Evolutionary conservation across 169 alveolate genomes (phyloP).

Genomic region (Plasmodium gonderi): DNA sequence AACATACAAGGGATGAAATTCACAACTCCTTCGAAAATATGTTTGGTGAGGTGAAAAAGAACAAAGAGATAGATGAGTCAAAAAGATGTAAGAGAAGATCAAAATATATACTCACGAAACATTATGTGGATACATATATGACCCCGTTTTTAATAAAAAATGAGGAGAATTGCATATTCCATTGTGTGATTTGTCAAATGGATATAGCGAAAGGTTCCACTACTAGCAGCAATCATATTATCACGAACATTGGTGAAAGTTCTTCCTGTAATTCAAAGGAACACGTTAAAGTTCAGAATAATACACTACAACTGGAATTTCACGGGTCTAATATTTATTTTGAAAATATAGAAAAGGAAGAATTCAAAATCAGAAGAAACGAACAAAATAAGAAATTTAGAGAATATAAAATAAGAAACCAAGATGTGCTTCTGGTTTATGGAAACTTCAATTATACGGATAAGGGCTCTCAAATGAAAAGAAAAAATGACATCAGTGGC

Average conservation of each 20-base stretch:
- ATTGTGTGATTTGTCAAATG: slow-evolving; percentile 12
- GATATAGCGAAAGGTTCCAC: neutral
- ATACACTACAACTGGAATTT: slow-evolving; percentile 3
- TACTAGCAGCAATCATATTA: neutral
- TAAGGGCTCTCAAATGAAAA: too few species aligned
- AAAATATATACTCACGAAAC: slow-evolving; percentile 28
- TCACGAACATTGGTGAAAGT: neutral
- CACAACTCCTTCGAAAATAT: neutral
- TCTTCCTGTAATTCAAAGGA: neutral
- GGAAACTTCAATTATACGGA: slow-evolving; percentile 3
- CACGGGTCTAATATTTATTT: slow-evolving; percentile 35
- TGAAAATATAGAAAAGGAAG: slow-evolving; percentile 10
- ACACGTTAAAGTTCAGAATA: neutral
- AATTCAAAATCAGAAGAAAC: neutral
- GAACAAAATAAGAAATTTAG: neutral
- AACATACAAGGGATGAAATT: neutral
- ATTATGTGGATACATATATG: slow-evolving; percentile 36
- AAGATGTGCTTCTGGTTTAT: slow-evolving; percentile 5
- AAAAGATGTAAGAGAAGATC: neutral
- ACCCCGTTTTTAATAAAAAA: slow-evolving; percentile 19
- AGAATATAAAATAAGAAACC: slow-evolving; percentile 25
- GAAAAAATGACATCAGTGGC: neutral
- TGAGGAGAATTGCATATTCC: neutral
- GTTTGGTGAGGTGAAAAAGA: neutral
- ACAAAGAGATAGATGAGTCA: neutral